These are phyloP conservation scores for Candida anglica DNA, from an alignment of 805 yeast species.

Conservation along the genomic window DNA sequence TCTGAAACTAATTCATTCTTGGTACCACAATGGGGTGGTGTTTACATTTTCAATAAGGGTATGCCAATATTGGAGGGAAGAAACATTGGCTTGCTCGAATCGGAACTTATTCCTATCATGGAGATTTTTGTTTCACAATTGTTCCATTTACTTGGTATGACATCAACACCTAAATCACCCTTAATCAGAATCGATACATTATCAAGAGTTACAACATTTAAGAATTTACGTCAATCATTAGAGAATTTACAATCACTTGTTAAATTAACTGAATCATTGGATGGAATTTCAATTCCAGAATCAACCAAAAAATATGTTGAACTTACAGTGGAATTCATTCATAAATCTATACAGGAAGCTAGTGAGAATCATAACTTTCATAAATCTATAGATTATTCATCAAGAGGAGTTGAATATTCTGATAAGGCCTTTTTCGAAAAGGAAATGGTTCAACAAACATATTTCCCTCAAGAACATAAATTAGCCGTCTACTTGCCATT, in stretches of 20 bases:
- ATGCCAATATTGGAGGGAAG: slow-evolving; percentile 14
- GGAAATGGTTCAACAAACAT: slow-evolving; percentile 92
- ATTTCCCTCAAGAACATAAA: slow-evolving; percentile 93
- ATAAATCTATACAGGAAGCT: slow-evolving; percentile 27
- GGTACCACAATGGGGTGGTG: slow-evolving; percentile 91
- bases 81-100: slow-evolving; percentile 25
- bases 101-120: slow-evolving; percentile 53
- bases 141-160: slow-evolving; percentile 68
- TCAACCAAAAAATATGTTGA: slow-evolving; percentile 58
- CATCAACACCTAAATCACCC: slow-evolving; percentile 54
- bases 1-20: slow-evolving; percentile 56
- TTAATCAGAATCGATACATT: slow-evolving; percentile 61
- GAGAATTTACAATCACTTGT: slow-evolving; percentile 71
- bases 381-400: slow-evolving; percentile 32
- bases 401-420: slow-evolving; percentile 58
- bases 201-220: slow-evolving; percentile 53
- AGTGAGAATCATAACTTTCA: slow-evolving; percentile 28
- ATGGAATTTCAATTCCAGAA: slow-evolving; percentile 80
- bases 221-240: slow-evolving; percentile 58
- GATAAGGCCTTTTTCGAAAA: slow-evolving; percentile 85
- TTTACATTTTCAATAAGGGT: slow-evolving; percentile 46
- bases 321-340: slow-evolving; percentile 42
- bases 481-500: slow-evolving; percentile 91
- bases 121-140: slow-evolving; percentile 74
- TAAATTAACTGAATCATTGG: slow-evolving; percentile 63